phyloP scores from a whole-genome alignment of 148 eudicot species.

The Spergularia marina region DNA sequence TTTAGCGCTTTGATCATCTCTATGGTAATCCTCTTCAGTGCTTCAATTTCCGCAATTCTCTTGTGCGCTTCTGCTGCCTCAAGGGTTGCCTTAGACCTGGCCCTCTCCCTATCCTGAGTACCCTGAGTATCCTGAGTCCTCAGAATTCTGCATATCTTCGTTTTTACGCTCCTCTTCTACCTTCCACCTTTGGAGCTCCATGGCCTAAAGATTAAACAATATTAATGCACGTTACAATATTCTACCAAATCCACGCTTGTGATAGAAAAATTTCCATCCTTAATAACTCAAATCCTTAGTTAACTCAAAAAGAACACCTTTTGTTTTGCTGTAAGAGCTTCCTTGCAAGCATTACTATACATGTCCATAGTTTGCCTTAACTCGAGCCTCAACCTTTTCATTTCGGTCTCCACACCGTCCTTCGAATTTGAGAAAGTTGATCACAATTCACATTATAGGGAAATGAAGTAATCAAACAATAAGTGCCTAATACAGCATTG shows the following conservation, averaged over 20 bases:
- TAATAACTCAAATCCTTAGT: not conserved
- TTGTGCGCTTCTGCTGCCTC: conserved; percentile 69
- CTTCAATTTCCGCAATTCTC: conserved; percentile 61
- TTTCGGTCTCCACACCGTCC: conserved; percentile 84
- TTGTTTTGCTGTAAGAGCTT: conserved; percentile 70
- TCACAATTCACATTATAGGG: too few species aligned
- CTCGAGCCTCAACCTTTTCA: conserved; percentile 67
- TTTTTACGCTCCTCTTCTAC: conserved; percentile 54
- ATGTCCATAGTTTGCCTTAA: conserved; percentile 77
- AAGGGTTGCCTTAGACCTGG: conserved; percentile 51
- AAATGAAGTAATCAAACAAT: too few species aligned
- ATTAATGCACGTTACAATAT: not conserved
- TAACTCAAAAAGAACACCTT: conserved; percentile 34
- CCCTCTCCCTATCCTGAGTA: conserved; percentile 44
- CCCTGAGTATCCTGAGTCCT: conserved; percentile 33
- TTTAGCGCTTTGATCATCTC: conserved; percentile 64
- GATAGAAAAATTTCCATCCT: too few species aligned
- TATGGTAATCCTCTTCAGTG: conserved; percentile 52
- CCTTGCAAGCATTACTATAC: conserved; percentile 80
- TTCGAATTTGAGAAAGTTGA: conserved; percentile 14
- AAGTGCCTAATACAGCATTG: too few species aligned
- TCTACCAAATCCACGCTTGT: not conserved
- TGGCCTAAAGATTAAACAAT: conserved; percentile 39
- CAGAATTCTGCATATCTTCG: conserved; percentile 46
- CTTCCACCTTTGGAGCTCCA: conserved; percentile 76